Evolutionary conservation across 2,329 filamentous ascomycete species (phyloP), one percentile per base, ranked within the genome.

Genomic region (Emergomyces orientalis): DNA sequence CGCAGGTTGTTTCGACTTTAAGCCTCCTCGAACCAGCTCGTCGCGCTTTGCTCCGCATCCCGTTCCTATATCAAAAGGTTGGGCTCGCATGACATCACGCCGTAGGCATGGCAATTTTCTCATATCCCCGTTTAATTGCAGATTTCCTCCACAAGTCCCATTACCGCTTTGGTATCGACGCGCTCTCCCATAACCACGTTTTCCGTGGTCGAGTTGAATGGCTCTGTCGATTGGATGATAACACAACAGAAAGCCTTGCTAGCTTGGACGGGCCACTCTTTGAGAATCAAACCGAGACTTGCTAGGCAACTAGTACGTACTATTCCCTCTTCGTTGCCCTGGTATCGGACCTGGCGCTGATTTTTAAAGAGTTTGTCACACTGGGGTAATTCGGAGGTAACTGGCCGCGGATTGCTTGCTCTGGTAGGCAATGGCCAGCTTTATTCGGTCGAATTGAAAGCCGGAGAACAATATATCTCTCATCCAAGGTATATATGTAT

Each of bases 241-340:
- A 84, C 90, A 7, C 92, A 97, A 74, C 84, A 90, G 65, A 88
- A 90, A 67, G 91, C 91, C 1, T 81, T 99, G 61, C 81, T 97
- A n/a, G 94, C 94, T 62, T 99, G 94, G 94, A 96, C 93, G 0
- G 94, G 94, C 34, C 90, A 96, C 73, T 91, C 90, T 0, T 81
- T 99, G 62, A 81, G 82, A 19, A 82, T 94, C 54, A 86, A 86
- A 43, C 90, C 92, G 2, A 87, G 86, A 56, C 81, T 95, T 67
- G 92, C 91, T 69, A 83, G 82, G 52, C 83, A 84, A 66, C 82
- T 97, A 72, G 87, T 84, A 71, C 63, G 77, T 9, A 58, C 14
- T 52, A 43, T 45, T 13, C 17, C 27, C 25, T 49, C 41, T 39
- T 6, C 19, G 14, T 19, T 52, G 34, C 8, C 14, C 14, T 13